These are phyloP conservation scores for Capronia americana DNA, from an alignment of 2,329 filamentous ascomycete species.

Conservation along the genomic window DNA sequence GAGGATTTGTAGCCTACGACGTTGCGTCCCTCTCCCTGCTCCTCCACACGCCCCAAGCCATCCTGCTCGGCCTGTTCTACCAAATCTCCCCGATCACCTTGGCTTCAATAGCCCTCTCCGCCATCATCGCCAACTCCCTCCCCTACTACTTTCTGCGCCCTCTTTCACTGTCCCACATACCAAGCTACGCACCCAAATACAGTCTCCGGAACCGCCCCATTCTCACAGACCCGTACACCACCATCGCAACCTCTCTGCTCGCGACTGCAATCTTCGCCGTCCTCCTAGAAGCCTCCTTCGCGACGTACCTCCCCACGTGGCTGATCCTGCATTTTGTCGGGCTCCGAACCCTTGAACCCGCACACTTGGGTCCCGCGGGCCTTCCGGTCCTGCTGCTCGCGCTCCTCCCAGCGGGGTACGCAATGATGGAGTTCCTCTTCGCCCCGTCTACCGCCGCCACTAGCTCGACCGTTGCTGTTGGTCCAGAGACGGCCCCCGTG, in stretches of 20 bases:
- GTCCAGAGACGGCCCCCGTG: conserved; percentile 21
- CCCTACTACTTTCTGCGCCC: conserved; percentile 78
- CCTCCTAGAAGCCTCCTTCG: conserved; percentile 72
- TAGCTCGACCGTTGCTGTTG: conserved; percentile 40
- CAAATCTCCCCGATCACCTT: conserved; percentile 67
- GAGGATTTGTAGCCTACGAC: conserved; percentile 63
- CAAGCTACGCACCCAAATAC: conserved; percentile 50
- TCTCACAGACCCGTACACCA: conserved; percentile 67
- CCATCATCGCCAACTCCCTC: conserved; percentile 70
- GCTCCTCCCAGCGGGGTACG: conserved; percentile 72
- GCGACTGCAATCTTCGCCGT: conserved; percentile 76
- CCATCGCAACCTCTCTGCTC: conserved; percentile 69
- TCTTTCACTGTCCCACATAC: conserved; percentile 68
- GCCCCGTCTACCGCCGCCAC: conserved; percentile 58
- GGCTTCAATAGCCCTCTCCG: conserved; percentile 68
- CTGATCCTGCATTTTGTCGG: conserved; percentile 78
- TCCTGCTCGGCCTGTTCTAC: conserved; percentile 81
- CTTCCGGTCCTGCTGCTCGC: conserved; percentile 55
- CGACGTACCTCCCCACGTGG: conserved; percentile 71
- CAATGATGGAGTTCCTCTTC: conserved; percentile 79
- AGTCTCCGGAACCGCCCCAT: conserved; percentile 68
- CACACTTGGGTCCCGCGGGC: conserved; percentile 67
- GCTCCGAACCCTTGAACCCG: conserved; percentile 71
- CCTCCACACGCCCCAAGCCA: conserved; percentile 75
- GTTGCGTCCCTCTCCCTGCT: conserved; percentile 70